A percentile compares a stretch with the other conserved stretches of the same genome.
These are phyloP conservation scores for Candida pini DNA, from an alignment of 805 yeast genomes.

Conservation along the genomic window DNA sequence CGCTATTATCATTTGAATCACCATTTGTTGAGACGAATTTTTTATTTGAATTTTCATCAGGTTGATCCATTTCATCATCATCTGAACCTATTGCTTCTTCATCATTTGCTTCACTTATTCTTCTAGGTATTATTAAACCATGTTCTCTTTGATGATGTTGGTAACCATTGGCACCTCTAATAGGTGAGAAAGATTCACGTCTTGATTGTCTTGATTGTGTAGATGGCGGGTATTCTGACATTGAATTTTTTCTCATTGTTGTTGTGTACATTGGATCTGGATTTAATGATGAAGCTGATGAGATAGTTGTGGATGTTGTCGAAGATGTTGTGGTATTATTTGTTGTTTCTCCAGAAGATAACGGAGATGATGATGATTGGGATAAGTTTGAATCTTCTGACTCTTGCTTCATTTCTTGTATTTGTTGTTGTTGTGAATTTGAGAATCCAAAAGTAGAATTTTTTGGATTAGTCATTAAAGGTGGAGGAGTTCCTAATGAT, in stretches of 20 bases:
- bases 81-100: conserved; percentile 14
- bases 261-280: conserved; percentile 12
- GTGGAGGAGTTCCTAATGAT: conserved; percentile 15
- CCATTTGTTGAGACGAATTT: conserved; percentile 3
- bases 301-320: conserved; percentile 8
- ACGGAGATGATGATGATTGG: conserved; percentile 9
- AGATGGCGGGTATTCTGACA: conserved; percentile 40
- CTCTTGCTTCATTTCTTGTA: conserved; percentile 5
- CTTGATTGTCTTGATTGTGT: conserved; percentile 11
- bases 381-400: conserved; percentile 10
- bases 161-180: background rate
- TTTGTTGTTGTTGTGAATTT: conserved; percentile 3
- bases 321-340: conserved; percentile 12
- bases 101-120: conserved; percentile 4
- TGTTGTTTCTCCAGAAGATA: conserved; percentile 14
- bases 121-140: conserved; percentile 14
- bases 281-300: conserved; percentile 4
- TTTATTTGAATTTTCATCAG: conserved; percentile 12
- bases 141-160: conserved; percentile 4
- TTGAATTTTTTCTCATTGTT: conserved; percentile 34
- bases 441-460: background rate
- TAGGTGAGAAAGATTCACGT: conserved; percentile 7
- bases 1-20: conserved; percentile 7
- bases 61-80: conserved; percentile 10
- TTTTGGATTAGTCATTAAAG: conserved; percentile 5